Conservation (phyloP, 176 grass and related monocot genomes). For the Carex scoparia region DNA sequence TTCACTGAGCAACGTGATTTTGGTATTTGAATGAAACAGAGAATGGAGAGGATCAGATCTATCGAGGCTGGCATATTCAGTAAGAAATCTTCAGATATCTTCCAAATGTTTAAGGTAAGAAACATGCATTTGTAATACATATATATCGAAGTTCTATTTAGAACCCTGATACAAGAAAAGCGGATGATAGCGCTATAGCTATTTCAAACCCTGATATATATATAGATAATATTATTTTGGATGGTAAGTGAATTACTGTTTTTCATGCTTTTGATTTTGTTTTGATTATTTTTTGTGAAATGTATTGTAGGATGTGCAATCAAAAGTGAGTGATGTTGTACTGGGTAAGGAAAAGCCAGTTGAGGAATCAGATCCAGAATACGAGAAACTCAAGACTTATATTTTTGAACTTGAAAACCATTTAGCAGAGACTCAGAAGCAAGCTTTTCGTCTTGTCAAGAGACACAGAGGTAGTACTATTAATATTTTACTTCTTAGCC, state of each 20-base stretch:
- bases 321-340: constrained; percentile 96
- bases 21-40: constrained; percentile 42
- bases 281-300: constrained; percentile 14
- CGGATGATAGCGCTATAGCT: not conserved
- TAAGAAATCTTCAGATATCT: constrained; percentile 77
- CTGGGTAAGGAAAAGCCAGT: constrained; percentile 97
- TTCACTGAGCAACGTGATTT: not conserved
- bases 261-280: not conserved
- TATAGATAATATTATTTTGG: not conserved
- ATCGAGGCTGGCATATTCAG: constrained; percentile 80
- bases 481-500: not conserved
- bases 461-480: constrained; percentile 72
- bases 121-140: not conserved
- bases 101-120: constrained; percentile 98
- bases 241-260: not conserved
- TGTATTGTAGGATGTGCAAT: constrained; percentile 61
- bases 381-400: constrained; percentile 92
- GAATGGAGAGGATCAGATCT: constrained; percentile 92
- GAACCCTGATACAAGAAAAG: too few species aligned
- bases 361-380: constrained; percentile 92
- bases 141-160: too few species aligned
- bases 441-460: constrained; percentile 97
- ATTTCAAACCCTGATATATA: too few species aligned
- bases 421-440: constrained; percentile 92
- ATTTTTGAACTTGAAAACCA: constrained; percentile 96